Conservation (phyloP, 75 land plant genomes). For the Selaginella tamariscina region DNA sequence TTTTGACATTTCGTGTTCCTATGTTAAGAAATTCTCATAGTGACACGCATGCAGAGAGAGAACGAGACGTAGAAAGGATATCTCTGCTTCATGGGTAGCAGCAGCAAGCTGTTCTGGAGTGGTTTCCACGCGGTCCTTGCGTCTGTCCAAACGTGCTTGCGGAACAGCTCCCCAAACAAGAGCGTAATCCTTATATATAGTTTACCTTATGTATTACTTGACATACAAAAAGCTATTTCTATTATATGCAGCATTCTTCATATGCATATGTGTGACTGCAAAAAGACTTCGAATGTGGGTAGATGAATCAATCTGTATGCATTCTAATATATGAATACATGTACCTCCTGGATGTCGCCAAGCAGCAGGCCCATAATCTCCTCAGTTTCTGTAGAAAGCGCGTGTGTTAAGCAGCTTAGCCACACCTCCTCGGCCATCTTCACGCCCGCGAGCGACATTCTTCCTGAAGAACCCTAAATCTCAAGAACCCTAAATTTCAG, state of each 20-base stretch:
- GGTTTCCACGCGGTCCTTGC: conserved; percentile 93
- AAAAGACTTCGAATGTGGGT: not conserved
- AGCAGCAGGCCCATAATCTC: conserved; percentile 97
- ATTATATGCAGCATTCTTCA: conserved; percentile 25
- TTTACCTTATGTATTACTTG: no score
- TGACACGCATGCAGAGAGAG: not conserved
- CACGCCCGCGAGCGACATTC: conserved; percentile 64
- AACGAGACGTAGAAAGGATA: conserved; percentile 39
- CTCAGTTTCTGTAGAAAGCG: conserved; percentile 93
- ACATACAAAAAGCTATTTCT: no score
- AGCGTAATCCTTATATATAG: conserved; percentile 45
- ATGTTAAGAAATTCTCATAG: conserved; percentile 35
- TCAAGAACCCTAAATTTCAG: not conserved
- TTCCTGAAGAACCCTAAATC: not conserved
- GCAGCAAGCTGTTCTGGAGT: conserved; percentile 93
- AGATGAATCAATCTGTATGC: not conserved
- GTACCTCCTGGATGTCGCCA: conserved; percentile 66
- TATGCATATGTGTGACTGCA: not conserved
- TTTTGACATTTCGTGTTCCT: conserved; percentile 50
- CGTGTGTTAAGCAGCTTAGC: conserved; percentile 80
- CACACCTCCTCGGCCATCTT: conserved; percentile 92
- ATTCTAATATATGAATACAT: not conserved
- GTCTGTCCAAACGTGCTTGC: conserved; percentile 77
- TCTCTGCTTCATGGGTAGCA: conserved; percentile 87
- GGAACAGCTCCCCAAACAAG: conserved; percentile 92